Base-by-base conservation (phyloP, 805 yeast species). In the Barnettozyma siamensis region DNA sequence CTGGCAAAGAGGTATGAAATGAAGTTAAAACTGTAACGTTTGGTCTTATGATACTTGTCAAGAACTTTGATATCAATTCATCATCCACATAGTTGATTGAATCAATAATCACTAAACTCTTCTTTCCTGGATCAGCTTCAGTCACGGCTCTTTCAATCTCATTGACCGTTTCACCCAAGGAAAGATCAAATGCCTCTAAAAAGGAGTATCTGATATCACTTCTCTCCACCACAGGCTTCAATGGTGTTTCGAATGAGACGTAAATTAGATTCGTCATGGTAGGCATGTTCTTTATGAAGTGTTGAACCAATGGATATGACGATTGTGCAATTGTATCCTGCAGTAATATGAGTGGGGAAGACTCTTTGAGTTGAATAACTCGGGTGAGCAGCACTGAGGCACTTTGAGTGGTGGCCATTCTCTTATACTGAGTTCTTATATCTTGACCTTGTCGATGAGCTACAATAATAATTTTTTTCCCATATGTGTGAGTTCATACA, bases 321-420 rank as follows among this genome's bases (percentile, higher is more conserved):
- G 93, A 76, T 58, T 89, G 96, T 0, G 73, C 66, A 9, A 88
- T 61, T 1, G 84, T 71, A 58, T 93, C 98, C 8, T 75, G 55
- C 4, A 83, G 66, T 5, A 91, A 67, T 3, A 87, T 59, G 41
- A 91, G 75, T 0, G 95, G 94, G 0, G 91, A 74, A 18, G 62
- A 61, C 53, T 93, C 98, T 48, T 80, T 84, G 38, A 86, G 63
- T 3, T 79, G 62, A 3, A 93, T 60, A 7, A 87, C 65, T 44
- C 98, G 65, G 35, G 72, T 77, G 42, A 89, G 66, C 6, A 88
- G 65, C 26, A 83, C 81, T n/a, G 72, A 47, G 32, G 72, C 64
- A 43, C 63, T 66, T 33, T 67, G 69, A 4, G 64, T 57, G 4
- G 67, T 49, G 12, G 59, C 51, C 2, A 67, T 54, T 69, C 64